Percentiles rank a stretch among this genome's conserved stretches.
These are phyloP conservation scores for Chaetomium tenue DNA, from an alignment of 495 filamentous ascomycete genomes.

Conservation along the genomic window DNA sequence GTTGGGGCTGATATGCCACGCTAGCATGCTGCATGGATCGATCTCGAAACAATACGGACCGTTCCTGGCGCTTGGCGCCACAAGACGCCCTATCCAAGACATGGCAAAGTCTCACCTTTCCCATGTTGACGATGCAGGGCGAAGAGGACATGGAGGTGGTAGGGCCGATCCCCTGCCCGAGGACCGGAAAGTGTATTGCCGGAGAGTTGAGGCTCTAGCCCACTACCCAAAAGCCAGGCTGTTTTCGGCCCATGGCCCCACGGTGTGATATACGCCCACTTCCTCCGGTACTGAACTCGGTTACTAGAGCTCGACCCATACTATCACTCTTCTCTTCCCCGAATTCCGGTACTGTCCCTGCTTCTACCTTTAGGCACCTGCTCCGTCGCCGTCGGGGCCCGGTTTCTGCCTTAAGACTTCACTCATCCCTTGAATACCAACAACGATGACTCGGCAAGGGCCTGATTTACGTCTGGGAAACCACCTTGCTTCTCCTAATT, in stretches of 20 bases:
- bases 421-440: not conserved
- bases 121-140: not conserved
- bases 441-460: not conserved
- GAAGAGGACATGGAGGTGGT: not conserved
- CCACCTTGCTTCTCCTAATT: not conserved
- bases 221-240: not conserved
- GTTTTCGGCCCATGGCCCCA: not conserved
- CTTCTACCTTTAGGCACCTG: not conserved
- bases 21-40: not conserved
- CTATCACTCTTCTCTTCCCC: not conserved
- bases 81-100: not conserved
- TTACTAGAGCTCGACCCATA: not conserved
- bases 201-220: not conserved
- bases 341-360: not conserved
- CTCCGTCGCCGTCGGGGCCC: not conserved
- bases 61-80: not conserved
- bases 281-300: not conserved
- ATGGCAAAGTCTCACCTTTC: not conserved
- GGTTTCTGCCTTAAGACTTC: not conserved
- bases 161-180: not conserved
- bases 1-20: not conserved
- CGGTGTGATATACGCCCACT: not conserved
- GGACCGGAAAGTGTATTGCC: not conserved
- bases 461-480: slow-evolving; percentile 17
- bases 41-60: not conserved